Conservation (phyloP, 1,139 yeast species). For the Zygoascus meyerae region DNA sequence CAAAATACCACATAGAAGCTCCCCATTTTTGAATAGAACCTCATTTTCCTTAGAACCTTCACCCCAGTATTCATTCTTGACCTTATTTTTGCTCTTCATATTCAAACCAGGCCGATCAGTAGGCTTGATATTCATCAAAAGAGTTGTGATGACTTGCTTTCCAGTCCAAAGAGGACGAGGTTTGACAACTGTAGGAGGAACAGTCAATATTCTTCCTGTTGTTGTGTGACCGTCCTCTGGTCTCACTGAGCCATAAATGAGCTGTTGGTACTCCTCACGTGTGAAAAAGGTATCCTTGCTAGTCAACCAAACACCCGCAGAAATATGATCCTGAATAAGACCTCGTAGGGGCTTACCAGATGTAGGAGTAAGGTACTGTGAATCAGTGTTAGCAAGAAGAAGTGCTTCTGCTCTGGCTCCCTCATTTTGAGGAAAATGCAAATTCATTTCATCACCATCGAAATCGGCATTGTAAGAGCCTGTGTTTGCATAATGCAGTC, state of each 20-base stretch:
- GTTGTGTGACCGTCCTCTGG: constrained; percentile 98
- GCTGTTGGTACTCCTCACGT: constrained; percentile 87
- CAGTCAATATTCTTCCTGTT: constrained; percentile 60
- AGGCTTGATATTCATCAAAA: constrained; percentile 77
- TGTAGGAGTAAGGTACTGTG: constrained; percentile 96
- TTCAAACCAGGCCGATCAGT: constrained; percentile 85
- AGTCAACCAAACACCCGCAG: constrained; percentile 98
- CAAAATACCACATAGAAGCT: constrained; percentile 80
- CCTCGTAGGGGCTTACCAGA: constrained; percentile 98
- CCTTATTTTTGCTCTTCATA: constrained; percentile 73
- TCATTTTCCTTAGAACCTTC: constrained; percentile 73
- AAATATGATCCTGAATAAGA: constrained; percentile 96
- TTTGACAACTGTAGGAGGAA: constrained; percentile 84
- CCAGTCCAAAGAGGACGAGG: constrained; percentile 98
- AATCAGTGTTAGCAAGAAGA: constrained; percentile 91
- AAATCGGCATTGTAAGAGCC: constrained; percentile 99
- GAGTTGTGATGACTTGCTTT: constrained; percentile 91
- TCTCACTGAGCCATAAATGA: constrained; percentile 86
- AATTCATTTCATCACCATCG: constrained; percentile 99
- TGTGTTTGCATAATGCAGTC: constrained; percentile 97
- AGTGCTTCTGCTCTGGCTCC: constrained; percentile 96
- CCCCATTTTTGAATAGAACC: constrained; percentile 83
- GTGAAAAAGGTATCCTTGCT: constrained; percentile 87
- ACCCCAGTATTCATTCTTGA: constrained; percentile 96
- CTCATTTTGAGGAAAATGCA: constrained; percentile 99